These are phyloP conservation scores for Hypoxylon rubiginosum DNA, from an alignment of 2,329 filamentous ascomycete genomes.

Conservation along the genomic window DNA sequence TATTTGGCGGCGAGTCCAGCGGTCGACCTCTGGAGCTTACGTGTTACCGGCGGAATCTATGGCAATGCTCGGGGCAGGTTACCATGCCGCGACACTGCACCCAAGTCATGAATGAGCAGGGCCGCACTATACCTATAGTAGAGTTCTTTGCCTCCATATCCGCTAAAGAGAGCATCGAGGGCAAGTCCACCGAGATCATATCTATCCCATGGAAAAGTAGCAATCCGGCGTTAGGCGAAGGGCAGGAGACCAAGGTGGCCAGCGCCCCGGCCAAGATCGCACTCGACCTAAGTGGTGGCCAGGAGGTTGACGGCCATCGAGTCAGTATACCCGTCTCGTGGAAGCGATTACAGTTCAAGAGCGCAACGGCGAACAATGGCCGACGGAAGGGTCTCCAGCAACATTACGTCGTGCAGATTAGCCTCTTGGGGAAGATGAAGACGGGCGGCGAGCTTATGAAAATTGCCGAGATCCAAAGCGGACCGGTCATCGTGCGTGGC, in stretches of 20 bases:
- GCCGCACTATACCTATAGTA: constrained; percentile 80
- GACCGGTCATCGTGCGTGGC: constrained; percentile 94
- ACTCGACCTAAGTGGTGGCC: constrained; percentile 68
- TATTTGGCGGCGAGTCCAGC: constrained; percentile 72
- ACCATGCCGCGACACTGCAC: constrained; percentile 80
- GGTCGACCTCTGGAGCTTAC: constrained; percentile 83
- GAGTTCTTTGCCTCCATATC: constrained; percentile 86
- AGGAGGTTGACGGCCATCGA: constrained; percentile 82
- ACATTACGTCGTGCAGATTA: constrained; percentile 91
- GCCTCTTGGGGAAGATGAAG: constrained; percentile 81
- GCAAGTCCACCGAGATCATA: constrained; percentile 92
- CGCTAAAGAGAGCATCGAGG: constrained; percentile 91
- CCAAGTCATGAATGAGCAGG: constrained; percentile 79
- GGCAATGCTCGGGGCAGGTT: constrained; percentile 92
- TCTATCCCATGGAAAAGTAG: constrained; percentile 95
- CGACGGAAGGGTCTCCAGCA: constrained; percentile 94
- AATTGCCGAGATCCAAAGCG: constrained; percentile 88
- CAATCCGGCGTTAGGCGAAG: constrained; percentile 63
- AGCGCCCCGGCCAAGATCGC: constrained; percentile 67
- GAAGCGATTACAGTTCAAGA: constrained; percentile 95
- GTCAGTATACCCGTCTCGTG: constrained; percentile 88
- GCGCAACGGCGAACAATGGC: constrained; percentile 96
- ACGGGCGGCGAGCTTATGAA: constrained; percentile 74
- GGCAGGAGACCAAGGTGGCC: constrained; percentile 63
- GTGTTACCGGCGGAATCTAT: constrained; percentile 94